Percentiles rank a stretch among this genome's conserved stretches.
phyloP scores from a whole-genome alignment of 805 yeast species.

The Sugiyamaella qingdaonensis region DNA sequence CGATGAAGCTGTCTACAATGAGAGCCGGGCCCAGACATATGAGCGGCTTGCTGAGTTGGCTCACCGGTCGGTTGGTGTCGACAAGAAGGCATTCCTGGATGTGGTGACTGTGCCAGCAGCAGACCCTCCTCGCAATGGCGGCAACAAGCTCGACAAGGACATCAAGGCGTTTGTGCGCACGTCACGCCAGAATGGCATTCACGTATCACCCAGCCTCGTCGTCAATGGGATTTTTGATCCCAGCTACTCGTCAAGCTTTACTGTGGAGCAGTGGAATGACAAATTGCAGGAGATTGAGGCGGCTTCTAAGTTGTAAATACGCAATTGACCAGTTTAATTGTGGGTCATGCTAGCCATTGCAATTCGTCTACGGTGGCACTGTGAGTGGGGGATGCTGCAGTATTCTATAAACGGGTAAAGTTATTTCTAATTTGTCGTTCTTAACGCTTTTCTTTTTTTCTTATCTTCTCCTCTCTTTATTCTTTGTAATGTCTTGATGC shows the following conservation, averaged over 20 bases:
- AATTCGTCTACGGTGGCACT: too few relatives aligned
- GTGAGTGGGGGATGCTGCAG: too few relatives aligned
- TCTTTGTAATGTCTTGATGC: too few relatives aligned
- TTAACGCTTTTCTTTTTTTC: too few relatives aligned
- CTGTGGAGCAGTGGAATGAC: slow-evolving; percentile 42
- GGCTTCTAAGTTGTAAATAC: slow-evolving; percentile 6
- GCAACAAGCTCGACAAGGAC: slow-evolving; percentile 57
- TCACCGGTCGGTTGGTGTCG: slow-evolving; percentile 38
- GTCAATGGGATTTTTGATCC: slow-evolving; percentile 62
- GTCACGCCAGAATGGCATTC: slow-evolving; percentile 73
- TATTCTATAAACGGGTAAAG: too few relatives aligned
- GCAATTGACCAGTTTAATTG: too few relatives aligned
- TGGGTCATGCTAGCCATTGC: too few relatives aligned
- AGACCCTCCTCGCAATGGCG: slow-evolving; percentile 45
- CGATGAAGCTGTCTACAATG: slow-evolving; percentile 55
- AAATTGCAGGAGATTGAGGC: slow-evolving; percentile 17
- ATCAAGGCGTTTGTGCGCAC: slow-evolving; percentile 69
- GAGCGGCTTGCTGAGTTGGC: slow-evolving; percentile 50
- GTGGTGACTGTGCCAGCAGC: slow-evolving; percentile 33
- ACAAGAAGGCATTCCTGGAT: slow-evolving; percentile 34
- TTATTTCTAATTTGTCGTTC: too few relatives aligned
- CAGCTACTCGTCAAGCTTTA: slow-evolving; percentile 59
- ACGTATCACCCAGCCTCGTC: slow-evolving; percentile 77
- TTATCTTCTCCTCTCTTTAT: too few relatives aligned
- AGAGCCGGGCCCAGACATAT: slow-evolving; percentile 54